Percentiles rank a stretch among this genome's conserved stretches.
phyloP scores from a whole-genome alignment of 177 flowering plant species.

The Tripterygium wilfordii region DNA sequence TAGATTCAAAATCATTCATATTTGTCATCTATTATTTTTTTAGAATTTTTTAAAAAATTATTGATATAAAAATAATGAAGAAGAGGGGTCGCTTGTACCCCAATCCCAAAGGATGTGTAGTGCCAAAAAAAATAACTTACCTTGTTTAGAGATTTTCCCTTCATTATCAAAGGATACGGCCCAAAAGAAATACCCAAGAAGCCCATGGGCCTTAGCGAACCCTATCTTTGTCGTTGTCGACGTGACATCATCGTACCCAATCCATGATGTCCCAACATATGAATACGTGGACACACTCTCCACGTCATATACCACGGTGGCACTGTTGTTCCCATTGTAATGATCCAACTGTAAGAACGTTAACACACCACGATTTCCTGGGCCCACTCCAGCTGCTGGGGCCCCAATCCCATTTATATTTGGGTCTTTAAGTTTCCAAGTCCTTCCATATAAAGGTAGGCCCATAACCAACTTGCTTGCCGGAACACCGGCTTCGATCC shows the following conservation, averaged over 20 bases:
- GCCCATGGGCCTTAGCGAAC: conserved; percentile 23
- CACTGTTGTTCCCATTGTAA: conserved; percentile 15
- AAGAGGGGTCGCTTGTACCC: too few species aligned
- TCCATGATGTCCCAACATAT: conserved; percentile 33
- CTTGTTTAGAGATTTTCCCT: conserved; percentile 22
- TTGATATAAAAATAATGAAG: too few species aligned
- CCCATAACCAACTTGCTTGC: too few species aligned
- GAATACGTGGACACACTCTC: conserved; percentile 35
- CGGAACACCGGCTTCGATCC: conserved; percentile 36
- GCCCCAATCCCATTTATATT: conserved; percentile 33
- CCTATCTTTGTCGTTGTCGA: conserved; percentile 23
- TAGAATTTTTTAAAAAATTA: too few species aligned
- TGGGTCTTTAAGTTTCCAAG: too few species aligned
- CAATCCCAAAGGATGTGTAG: too few species aligned
- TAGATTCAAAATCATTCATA: too few species aligned
- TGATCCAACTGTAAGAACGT: conserved; percentile 13
- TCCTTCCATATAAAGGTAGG: too few species aligned
- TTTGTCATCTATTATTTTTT: too few species aligned
- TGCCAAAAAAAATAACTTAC: conserved; percentile 5
- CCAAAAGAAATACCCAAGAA: conserved; percentile 61
- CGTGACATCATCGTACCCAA: conserved; percentile 36
- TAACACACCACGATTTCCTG: conserved; percentile 24
- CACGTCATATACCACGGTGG: conserved; percentile 32
- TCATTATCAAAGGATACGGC: conserved; percentile 32
- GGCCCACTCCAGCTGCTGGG: conserved; percentile 31